phyloP scores from a whole-genome alignment of 495 filamentous ascomycete genomes.

The Hypoxylon trugodes region DNA sequence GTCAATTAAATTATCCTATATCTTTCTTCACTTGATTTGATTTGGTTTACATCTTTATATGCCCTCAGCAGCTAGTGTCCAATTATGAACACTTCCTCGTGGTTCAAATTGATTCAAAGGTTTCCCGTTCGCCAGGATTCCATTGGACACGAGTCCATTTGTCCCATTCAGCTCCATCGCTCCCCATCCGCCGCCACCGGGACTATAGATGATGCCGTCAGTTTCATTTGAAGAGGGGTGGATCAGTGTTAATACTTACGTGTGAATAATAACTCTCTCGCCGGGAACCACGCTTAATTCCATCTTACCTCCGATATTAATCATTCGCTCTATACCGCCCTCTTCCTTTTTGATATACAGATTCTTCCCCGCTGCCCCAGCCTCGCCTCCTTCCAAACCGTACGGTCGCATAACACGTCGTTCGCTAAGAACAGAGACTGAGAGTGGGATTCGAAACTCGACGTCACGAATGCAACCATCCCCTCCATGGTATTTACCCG shows the following conservation, averaged over 20 bases:
- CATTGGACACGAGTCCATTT: conserved; percentile 3
- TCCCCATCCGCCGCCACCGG: conserved; percentile 12
- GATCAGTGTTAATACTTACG: conserved; percentile 1
- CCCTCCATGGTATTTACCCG: conserved; percentile 71
- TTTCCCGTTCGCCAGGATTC: not conserved
- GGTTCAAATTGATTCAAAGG: conserved; percentile 11
- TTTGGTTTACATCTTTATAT: not conserved
- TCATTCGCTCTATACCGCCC: not conserved
- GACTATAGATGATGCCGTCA: not conserved
- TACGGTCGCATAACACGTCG: conserved; percentile 77
- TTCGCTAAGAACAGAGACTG: conserved; percentile 79
- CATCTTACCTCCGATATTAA: conserved; percentile 19
- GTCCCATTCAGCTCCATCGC: not conserved
- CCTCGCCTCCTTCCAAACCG: conserved; percentile 70
- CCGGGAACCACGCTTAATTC: not conserved
- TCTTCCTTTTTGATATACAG: conserved; percentile 9
- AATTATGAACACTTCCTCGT: conserved; percentile 13
- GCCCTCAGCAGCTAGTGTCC: conserved; percentile 5
- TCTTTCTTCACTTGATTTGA: too few relatives aligned
- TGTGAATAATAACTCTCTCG: conserved; percentile 5
- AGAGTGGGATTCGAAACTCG: conserved; percentile 80
- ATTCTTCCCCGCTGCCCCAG: not conserved
- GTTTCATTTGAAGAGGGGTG: not conserved
- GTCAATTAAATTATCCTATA: too few relatives aligned
- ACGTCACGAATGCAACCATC: conserved; percentile 83